phyloP scores from a whole-genome alignment of 2,329 filamentous ascomycete genomes.

The Sporothrix schenckii region DNA sequence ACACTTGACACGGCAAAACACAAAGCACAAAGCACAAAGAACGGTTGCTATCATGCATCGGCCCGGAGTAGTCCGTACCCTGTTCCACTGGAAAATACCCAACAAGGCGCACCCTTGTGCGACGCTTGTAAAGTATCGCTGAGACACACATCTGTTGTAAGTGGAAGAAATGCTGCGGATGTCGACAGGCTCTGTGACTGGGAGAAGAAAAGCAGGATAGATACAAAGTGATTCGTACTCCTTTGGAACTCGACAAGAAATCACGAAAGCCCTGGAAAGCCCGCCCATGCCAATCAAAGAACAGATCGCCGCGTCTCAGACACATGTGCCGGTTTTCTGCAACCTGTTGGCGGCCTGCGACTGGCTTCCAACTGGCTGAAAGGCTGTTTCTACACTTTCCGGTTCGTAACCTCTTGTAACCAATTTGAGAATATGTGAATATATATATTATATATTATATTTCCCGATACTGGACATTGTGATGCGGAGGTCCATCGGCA shows the following conservation, averaged over 20 bases:
- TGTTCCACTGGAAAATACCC: background rate
- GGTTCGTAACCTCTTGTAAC: background rate
- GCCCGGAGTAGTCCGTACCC: background rate
- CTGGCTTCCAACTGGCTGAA: background rate
- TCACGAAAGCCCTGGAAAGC: background rate
- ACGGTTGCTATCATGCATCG: too few relatives aligned
- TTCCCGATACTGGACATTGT: background rate
- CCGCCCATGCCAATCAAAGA: background rate
- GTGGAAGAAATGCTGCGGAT: background rate
- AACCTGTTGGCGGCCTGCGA: background rate
- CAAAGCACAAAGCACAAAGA: background rate
- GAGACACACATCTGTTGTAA: background rate
- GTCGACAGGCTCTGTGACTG: background rate
- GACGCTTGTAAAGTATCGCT: background rate
- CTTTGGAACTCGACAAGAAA: background rate
- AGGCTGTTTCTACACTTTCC: background rate
- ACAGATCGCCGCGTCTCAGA: constrained; percentile 18
- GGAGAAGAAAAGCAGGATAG: background rate
- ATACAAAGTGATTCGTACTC: background rate
- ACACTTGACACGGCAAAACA: background rate
- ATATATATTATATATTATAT: background rate
- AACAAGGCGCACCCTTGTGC: background rate
- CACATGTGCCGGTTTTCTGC: constrained; percentile 2
- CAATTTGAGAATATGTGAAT: background rate
- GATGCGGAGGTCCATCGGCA: constrained; percentile 13